Conservation (phyloP, 352 stramenopile species). For the Saprolegnia diclina region DNA sequence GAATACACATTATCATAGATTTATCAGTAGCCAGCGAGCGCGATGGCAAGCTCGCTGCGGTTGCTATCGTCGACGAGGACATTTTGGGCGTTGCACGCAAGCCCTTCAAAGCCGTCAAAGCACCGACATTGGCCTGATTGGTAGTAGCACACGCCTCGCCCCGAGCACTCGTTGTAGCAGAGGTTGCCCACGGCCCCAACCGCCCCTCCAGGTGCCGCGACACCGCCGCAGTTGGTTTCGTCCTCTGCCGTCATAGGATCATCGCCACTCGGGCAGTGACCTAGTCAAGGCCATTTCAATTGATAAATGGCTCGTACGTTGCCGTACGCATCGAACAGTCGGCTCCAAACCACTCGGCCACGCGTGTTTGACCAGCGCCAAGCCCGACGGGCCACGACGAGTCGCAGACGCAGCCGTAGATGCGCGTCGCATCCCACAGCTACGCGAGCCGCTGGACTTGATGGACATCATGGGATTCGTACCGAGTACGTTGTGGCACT, state of each 20-base stretch:
- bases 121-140: conserved; percentile 8
- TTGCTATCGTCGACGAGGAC: conserved; percentile 3
- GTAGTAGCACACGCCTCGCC: conserved; percentile 16
- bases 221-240: conserved; percentile 81
- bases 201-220: conserved; percentile 32
- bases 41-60: not conserved
- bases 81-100: conserved; percentile 1
- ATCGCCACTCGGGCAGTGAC: conserved; percentile 80
- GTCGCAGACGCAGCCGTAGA: conserved; percentile 77
- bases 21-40: conserved; percentile 1
- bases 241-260: conserved; percentile 72
- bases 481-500: conserved; percentile 48
- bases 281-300: conserved; percentile 28
- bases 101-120: conserved; percentile 2
- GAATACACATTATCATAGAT: too few species aligned
- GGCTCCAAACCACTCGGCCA: conserved; percentile 82
- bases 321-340: conserved; percentile 73
- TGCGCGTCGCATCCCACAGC: conserved; percentile 69
- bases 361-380: conserved; percentile 60
- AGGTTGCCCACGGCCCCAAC: conserved; percentile 42
- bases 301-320: not conserved
- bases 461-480: not conserved
- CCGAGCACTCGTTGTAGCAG: conserved; percentile 32
- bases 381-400: conserved; percentile 73
- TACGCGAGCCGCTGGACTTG: not conserved